Percentiles rank a stretch among this genome's conserved stretches.
phyloP scores from a whole-genome alignment of 2,329 filamentous ascomycete species.

The Exophiala spinifera region DNA sequence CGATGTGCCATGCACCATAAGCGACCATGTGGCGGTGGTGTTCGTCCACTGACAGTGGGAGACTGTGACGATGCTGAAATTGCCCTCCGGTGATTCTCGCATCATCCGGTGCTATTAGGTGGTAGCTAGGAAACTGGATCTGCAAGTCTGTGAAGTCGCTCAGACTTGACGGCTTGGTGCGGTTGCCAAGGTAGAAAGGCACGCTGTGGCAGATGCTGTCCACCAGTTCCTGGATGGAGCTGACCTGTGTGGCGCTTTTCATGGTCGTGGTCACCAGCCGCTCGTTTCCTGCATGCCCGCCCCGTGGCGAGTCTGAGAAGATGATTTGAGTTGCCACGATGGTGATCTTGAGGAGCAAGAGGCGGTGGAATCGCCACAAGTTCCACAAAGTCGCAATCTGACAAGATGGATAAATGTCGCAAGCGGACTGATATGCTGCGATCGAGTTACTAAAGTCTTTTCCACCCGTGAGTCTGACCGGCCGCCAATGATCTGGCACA shows the following conservation, averaged over 20 bases:
- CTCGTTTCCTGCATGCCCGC: neutral
- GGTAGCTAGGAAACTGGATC: constrained; percentile 16
- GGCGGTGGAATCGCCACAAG: constrained; percentile 6
- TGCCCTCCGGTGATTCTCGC: constrained; percentile 1
- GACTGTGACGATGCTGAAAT: neutral
- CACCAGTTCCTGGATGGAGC: constrained; percentile 20
- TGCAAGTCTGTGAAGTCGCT: constrained; percentile 20
- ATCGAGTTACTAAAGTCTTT: constrained; percentile 26
- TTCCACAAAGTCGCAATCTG: constrained; percentile 26
- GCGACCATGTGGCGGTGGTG: constrained; percentile 23
- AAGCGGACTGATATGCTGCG: constrained; percentile 25
- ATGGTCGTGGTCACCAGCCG: neutral
- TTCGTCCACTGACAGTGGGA: constrained; percentile 9
- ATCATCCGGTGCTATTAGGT: neutral
- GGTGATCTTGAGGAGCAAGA: constrained; percentile 5
- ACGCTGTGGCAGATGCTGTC: constrained; percentile 26
- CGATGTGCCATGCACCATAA: constrained; percentile 28
- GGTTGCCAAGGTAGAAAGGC: constrained; percentile 27
- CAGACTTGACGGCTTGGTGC: constrained; percentile 10
- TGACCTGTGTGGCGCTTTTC: constrained; percentile 7
- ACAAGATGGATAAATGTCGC: constrained; percentile 29
- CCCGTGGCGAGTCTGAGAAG: constrained; percentile 6
- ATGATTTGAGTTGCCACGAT: constrained; percentile 1
- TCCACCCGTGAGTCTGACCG: constrained; percentile 17
- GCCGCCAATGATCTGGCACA: constrained; percentile 25